These are phyloP conservation scores for Nemania sp. DNA, from an alignment of 2,329 filamentous ascomycete genomes.

Conservation along the genomic window DNA sequence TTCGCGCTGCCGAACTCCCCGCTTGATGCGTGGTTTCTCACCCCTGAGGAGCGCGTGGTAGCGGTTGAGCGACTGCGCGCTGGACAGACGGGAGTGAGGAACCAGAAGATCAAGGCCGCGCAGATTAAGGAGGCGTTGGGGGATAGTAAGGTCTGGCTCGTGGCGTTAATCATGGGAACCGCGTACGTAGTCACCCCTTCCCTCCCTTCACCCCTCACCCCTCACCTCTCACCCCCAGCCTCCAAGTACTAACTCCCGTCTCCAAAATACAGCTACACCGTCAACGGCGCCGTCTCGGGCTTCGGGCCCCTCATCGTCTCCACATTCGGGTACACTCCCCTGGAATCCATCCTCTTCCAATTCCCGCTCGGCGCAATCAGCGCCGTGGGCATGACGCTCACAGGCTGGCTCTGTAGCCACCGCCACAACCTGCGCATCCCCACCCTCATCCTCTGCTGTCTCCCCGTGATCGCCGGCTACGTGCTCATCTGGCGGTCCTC, in stretches of 20 bases:
- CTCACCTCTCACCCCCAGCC: background rate
- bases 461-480: constrained; percentile 81
- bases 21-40: constrained; percentile 76
- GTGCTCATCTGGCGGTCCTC: constrained; percentile 78
- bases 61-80: constrained; percentile 72
- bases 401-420: constrained; percentile 72
- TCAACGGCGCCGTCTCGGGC: constrained; percentile 77
- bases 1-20: constrained; percentile 75
- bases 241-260: background rate
- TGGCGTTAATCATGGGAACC: constrained; percentile 76
- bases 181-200: constrained; percentile 51
- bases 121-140: constrained; percentile 70
- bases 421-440: constrained; percentile 73
- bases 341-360: constrained; percentile 77
- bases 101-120: constrained; percentile 67
- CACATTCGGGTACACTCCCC: constrained; percentile 74
- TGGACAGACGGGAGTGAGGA: constrained; percentile 73
- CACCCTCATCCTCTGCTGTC: constrained; percentile 73
- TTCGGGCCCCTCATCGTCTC: constrained; percentile 79
- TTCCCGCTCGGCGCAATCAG: constrained; percentile 80
- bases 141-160: constrained; percentile 73
- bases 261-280: constrained; percentile 60
- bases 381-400: constrained; percentile 73
- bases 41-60: constrained; percentile 69
- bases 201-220: background rate